Base-by-base conservation (phyloP, 2,329 filamentous ascomycete genomes). In the Colletotrichum phormii region DNA sequence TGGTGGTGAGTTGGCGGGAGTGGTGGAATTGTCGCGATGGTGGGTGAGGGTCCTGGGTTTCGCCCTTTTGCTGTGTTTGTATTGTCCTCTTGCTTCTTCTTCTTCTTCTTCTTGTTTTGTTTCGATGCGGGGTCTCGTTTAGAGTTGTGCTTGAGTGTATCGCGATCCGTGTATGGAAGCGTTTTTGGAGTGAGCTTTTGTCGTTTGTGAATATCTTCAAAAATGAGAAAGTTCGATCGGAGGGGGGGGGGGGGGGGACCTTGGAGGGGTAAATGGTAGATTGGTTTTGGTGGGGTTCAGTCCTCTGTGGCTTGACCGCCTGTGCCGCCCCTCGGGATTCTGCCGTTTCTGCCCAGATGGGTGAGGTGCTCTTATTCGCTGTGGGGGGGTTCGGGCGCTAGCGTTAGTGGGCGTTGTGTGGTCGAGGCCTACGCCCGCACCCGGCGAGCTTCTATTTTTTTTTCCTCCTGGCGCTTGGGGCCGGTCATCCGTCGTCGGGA, bases 191-290 rank as follows among this genome's bases (percentile, higher is more conserved):
- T 31, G 46, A 26, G 31, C 37, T 46, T 22, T 15, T 57, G 7
- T 22, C 3, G 22, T 13, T 72, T 72, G 69, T 58, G 69, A 72
- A 72, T 72, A 70, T 60, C 70, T 72, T 72, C 66, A 72, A n/a
- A 29, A 37, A 42, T 37, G 22, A 8, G 31, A n/a, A 31, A 65
- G 26, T 31, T 33, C 15, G n/a, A 18, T 13, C 22, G 11, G 42
- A n/a, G 11, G 37, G 59, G 37, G 59, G 4, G 15, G 42, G 18
- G 42, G 15, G 15, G 42, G 18, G 42, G n/a, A n/a, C n/a, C 26
- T 26, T 49, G 42, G 42, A 49, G 42, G 42, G 42, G 42, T 49
- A 49, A n/a, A 9, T 4, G 18, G 18, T n/a, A 49, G 42, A 42
- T 42, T 42, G 13, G 37, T n/a, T 18, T 42, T 49, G 18, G 42